A percentile compares a stretch with the other conserved stretches of the same genome.
phyloP scores from a whole-genome alignment of 441 rosid species.

The Aleurites moluccanus region DNA sequence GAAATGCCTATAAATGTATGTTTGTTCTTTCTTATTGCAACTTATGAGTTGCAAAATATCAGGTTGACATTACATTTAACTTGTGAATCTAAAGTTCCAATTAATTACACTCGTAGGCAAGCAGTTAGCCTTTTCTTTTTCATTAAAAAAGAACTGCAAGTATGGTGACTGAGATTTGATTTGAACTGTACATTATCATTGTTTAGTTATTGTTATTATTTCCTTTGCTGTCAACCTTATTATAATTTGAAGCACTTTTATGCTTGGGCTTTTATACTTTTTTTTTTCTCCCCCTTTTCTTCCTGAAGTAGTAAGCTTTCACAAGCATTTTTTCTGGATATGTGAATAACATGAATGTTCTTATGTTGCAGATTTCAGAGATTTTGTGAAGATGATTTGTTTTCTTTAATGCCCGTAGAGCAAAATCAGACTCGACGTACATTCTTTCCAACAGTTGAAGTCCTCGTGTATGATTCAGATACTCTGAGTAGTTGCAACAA shows the following conservation, averaged over 20 bases:
- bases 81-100: not conserved
- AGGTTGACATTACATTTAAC: not conserved
- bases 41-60: not conserved
- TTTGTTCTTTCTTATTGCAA: conserved; percentile 8
- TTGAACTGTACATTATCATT: conserved; percentile 1
- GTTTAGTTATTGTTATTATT: not conserved
- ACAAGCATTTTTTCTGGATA: not conserved
- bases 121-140: not conserved
- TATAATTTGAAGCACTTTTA: not conserved
- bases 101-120: conserved; percentile 17
- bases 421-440: not conserved
- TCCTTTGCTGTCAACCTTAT: conserved; percentile 1
- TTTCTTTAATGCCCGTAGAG: conserved; percentile 12
- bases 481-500: conserved; percentile 17
- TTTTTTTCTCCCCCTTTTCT: not conserved
- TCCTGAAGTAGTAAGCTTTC: conserved; percentile 1
- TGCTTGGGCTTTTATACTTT: not conserved
- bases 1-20: conserved; percentile 95
- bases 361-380: conserved; percentile 69
- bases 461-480: conserved; percentile 10
- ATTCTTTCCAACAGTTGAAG: conserved; percentile 17
- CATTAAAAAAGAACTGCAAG: not conserved
- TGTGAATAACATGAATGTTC: conserved; percentile 15
- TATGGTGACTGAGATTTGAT: not conserved
- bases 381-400: conserved; percentile 47